phyloP scores from a whole-genome alignment of 306 rosid species.

The Trifolium pratense region DNA sequence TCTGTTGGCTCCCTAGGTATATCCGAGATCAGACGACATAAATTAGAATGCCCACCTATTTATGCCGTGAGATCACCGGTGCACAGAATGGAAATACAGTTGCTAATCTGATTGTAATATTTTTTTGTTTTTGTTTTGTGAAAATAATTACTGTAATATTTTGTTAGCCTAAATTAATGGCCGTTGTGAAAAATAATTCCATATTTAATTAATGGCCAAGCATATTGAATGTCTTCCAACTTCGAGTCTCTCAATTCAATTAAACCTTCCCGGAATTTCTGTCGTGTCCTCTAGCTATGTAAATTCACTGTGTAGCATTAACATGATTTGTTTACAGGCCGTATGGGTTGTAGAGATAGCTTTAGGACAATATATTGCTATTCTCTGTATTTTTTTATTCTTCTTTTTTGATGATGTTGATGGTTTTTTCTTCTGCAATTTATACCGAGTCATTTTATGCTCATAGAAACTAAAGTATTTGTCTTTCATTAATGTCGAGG shows the following conservation, averaged over 20 bases:
- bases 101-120: slow-evolving; percentile 80
- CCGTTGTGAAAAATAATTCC: slow-evolving; percentile 55
- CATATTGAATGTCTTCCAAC: slow-evolving; percentile 41
- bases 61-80: slow-evolving; percentile 52
- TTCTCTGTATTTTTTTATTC: not conserved
- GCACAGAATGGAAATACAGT: slow-evolving; percentile 60
- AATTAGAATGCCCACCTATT: slow-evolving; percentile 50
- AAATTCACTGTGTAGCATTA: not conserved
- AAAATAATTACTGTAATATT: slow-evolving; percentile 72
- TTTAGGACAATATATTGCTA: not conserved
- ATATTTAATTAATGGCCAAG: slow-evolving; percentile 44
- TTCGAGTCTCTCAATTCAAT: slow-evolving; percentile 32
- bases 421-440: not conserved
- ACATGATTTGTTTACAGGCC: not conserved
- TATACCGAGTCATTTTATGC: slow-evolving; percentile 1
- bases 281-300: not conserved
- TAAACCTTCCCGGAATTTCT: slow-evolving; percentile 20
- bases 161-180: slow-evolving; percentile 62
- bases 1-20: slow-evolving; percentile 52
- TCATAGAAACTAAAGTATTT: not conserved
- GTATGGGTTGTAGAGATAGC: not conserved
- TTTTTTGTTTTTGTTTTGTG: slow-evolving; percentile 46
- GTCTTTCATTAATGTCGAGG: not conserved
- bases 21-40: slow-evolving; percentile 54
- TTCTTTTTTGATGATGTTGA: too few species aligned